These are phyloP conservation scores for Lyophyllum semitale DNA, from an alignment of 768 basidiomycete genomes.

Conservation along the genomic window DNA sequence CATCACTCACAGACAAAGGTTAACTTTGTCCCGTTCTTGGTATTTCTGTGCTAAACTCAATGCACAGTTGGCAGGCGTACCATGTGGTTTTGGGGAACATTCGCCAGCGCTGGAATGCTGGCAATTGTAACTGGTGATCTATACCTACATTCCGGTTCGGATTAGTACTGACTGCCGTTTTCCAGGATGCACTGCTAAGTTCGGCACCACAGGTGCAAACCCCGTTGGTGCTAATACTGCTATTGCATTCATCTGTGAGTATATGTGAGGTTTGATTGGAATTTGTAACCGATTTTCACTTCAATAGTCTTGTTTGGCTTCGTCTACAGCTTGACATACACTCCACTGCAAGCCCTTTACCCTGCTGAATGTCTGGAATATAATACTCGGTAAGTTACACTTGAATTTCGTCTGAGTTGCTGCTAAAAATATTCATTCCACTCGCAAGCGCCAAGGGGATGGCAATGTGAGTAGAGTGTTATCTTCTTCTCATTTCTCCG, in stretches of 20 bases:
- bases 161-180: not conserved
- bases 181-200: constrained; percentile 42
- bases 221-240: constrained; percentile 42
- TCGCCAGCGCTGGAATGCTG: constrained; percentile 37
- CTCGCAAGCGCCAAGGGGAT: constrained; percentile 56
- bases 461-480: constrained; percentile 45
- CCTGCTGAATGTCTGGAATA: constrained; percentile 58
- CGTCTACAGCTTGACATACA: constrained; percentile 56
- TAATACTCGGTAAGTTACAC: constrained; percentile 42
- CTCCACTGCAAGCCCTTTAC: constrained; percentile 60
- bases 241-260: constrained; percentile 47
- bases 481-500: constrained; percentile 7
- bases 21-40: not conserved
- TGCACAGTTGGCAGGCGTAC: constrained; percentile 39
- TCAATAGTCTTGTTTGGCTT: constrained; percentile 52
- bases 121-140: constrained; percentile 40
- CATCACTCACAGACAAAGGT: constrained; percentile 42
- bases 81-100: constrained; percentile 51
- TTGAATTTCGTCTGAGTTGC: not conserved
- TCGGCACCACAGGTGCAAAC: constrained; percentile 35
- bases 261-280: not conserved
- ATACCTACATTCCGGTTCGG: not conserved
- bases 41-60: not conserved
- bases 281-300: constrained; percentile 16
- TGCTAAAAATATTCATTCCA: not conserved